Percentiles rank a stretch among this genome's conserved stretches.
phyloP scores from a whole-genome alignment of 805 yeast genomes.

The Deakozyma indianensis region DNA sequence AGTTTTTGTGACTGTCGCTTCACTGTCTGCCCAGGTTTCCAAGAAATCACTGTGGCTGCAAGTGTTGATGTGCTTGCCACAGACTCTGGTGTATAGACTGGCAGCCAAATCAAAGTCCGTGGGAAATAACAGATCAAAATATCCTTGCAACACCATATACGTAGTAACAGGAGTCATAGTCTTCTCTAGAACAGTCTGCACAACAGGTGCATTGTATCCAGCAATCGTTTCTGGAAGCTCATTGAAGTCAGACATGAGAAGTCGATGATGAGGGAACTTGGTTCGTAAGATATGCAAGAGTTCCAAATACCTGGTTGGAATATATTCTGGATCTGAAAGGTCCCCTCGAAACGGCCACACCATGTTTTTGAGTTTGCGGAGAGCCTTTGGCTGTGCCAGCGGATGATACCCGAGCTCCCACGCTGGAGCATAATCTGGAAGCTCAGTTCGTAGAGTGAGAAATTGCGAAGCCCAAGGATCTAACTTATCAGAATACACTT shows the following conservation, averaged over 20 bases:
- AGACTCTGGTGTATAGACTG: conserved; percentile 47
- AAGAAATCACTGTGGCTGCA: conserved; percentile 52
- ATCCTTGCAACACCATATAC: conserved; percentile 76
- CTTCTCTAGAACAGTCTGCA: conserved; percentile 58
- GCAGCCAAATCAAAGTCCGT: conserved; percentile 55
- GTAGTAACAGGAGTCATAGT: conserved; percentile 56
- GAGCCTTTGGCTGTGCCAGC: conserved; percentile 32
- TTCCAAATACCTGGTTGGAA: conserved; percentile 63
- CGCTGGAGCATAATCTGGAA: conserved; percentile 15
- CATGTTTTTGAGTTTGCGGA: conserved; percentile 31
- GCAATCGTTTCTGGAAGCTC: conserved; percentile 23
- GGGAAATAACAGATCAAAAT: conserved; percentile 76
- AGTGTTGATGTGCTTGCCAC: conserved; percentile 42
- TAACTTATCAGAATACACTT: conserved; percentile 50
- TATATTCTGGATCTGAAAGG: conserved; percentile 57
- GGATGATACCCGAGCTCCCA: conserved; percentile 40
- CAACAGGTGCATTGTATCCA: conserved; percentile 65
- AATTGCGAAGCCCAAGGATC: conserved; percentile 38
- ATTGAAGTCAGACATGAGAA: conserved; percentile 61
- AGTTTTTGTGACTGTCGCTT: conserved; percentile 49
- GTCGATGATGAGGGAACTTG: conserved; percentile 60
- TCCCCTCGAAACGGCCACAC: conserved; percentile 53
- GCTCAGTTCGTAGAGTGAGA: conserved; percentile 35
- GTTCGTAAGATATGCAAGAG: conserved; percentile 47
- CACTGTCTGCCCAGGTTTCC: conserved; percentile 55